Percentiles rank a stretch among this genome's conserved stretches.
These are phyloP conservation scores for Carex pumila DNA, from an alignment of 176 grass and related monocot species.

Conservation along the genomic window DNA sequence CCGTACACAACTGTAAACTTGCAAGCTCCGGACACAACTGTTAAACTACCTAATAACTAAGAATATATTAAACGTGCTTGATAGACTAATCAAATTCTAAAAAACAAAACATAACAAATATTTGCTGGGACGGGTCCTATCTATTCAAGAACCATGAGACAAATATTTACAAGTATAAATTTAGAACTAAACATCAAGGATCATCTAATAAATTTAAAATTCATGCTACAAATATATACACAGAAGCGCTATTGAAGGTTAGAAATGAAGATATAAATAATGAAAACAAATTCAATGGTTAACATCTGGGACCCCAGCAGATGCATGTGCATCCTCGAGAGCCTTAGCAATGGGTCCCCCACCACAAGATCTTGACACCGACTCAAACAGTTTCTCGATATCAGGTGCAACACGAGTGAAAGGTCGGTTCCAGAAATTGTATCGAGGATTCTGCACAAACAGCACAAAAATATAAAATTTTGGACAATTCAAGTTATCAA, in stretches of 20 bases:
- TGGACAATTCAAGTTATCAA: neutral
- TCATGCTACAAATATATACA: constrained; percentile 16
- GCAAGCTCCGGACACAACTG: neutral
- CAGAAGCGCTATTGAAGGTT: neutral
- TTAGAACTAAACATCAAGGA: neutral
- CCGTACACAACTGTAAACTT: too few relatives aligned
- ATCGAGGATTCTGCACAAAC: constrained; percentile 66
- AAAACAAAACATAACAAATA: neutral
- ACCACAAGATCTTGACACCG: constrained; percentile 75
- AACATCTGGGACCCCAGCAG: constrained; percentile 39
- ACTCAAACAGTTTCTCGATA: constrained; percentile 87
- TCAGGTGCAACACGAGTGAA: constrained; percentile 71
- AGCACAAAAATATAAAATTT: neutral
- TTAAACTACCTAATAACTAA: neutral
- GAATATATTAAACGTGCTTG: neutral
- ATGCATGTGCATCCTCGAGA: constrained; percentile 44
- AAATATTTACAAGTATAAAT: neutral
- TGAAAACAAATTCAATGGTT: constrained; percentile 33
- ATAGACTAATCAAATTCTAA: neutral
- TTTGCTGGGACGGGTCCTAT: neutral
- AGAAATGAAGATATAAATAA: constrained; percentile 19
- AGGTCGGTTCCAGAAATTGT: constrained; percentile 80
- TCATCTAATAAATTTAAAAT: neutral
- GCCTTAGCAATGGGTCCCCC: constrained; percentile 43
- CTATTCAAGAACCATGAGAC: neutral